These are phyloP conservation scores for Saccharomycopsis fermentans DNA, from an alignment of 805 yeast species.

Conservation along the genomic window DNA sequence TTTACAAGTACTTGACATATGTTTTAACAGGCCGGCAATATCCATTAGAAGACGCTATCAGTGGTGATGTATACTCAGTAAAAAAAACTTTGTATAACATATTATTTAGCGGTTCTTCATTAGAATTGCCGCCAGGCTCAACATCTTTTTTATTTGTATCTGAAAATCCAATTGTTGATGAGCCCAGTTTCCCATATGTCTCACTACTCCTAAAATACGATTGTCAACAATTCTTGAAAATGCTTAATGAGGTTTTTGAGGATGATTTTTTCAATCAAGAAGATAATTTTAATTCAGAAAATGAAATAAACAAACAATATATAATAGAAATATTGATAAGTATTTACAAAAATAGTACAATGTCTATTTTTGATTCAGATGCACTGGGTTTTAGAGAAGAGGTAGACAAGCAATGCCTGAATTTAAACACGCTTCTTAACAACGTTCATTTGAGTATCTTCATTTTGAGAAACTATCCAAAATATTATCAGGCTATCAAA, in stretches of 20 bases:
- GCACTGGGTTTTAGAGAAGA: no score
- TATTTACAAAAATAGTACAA: constrained; percentile 30
- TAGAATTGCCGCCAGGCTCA: constrained; percentile 36
- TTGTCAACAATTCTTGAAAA: constrained; percentile 49
- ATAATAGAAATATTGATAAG: constrained; percentile 65
- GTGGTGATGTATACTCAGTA: constrained; percentile 24
- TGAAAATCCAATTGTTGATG: constrained; percentile 21
- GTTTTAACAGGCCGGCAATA: constrained; percentile 69
- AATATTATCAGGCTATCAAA: constrained; percentile 73
- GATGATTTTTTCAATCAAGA: constrained; percentile 65
- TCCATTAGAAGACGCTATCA: constrained; percentile 53
- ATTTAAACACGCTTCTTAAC: constrained; percentile 23
- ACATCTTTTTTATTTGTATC: constrained; percentile 25
- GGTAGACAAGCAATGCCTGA: constrained; percentile 18
- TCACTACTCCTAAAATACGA: constrained; percentile 43
- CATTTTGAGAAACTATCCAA: constrained; percentile 71
- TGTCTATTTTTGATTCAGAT: constrained; percentile 14
- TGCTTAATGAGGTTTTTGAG: constrained; percentile 77
- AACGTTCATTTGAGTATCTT: constrained; percentile 47
- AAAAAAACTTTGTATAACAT: constrained; percentile 37
- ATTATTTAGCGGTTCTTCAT: constrained; percentile 46
- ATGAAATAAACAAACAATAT: constrained; percentile 57
- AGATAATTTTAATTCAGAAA: constrained; percentile 23
- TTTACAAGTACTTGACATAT: constrained; percentile 57
- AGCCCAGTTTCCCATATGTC: constrained; percentile 65